These are phyloP conservation scores for Trichomonas gallinae DNA, from an alignment of 208 protist species.

Conservation along the genomic window DNA sequence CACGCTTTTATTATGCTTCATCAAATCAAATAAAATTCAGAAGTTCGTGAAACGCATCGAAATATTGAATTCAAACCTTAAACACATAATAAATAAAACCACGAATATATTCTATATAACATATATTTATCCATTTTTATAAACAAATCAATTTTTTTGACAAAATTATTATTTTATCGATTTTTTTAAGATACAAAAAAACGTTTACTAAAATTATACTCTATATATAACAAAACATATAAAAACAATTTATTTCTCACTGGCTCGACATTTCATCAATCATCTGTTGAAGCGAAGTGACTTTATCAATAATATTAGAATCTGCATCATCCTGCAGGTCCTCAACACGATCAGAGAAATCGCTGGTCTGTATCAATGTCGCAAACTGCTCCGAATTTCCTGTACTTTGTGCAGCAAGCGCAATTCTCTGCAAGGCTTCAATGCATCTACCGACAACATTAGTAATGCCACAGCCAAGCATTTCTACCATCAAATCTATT, in stretches of 20 bases:
- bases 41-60: too few relatives aligned
- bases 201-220: too few relatives aligned
- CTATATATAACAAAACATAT: neutral
- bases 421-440: neutral
- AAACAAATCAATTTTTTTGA: too few relatives aligned
- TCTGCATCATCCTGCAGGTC: neutral
- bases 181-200: too few relatives aligned
- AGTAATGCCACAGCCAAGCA: neutral
- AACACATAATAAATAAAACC: too few relatives aligned
- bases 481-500: neutral
- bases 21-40: too few relatives aligned
- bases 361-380: neutral
- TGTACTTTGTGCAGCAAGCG: neutral
- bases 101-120: too few relatives aligned
- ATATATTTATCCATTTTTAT: too few relatives aligned
- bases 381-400: neutral
- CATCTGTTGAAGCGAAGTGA: neutral
- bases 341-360: neutral
- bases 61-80: too few relatives aligned
- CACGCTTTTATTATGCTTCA: too few relatives aligned
- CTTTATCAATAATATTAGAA: neutral
- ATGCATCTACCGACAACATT: neutral
- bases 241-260: neutral
- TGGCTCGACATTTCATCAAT: neutral
- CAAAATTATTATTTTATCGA: too few relatives aligned